Conservation (phyloP, 2,329 filamentous ascomycete species). For the Keithomyces neogunnii region DNA sequence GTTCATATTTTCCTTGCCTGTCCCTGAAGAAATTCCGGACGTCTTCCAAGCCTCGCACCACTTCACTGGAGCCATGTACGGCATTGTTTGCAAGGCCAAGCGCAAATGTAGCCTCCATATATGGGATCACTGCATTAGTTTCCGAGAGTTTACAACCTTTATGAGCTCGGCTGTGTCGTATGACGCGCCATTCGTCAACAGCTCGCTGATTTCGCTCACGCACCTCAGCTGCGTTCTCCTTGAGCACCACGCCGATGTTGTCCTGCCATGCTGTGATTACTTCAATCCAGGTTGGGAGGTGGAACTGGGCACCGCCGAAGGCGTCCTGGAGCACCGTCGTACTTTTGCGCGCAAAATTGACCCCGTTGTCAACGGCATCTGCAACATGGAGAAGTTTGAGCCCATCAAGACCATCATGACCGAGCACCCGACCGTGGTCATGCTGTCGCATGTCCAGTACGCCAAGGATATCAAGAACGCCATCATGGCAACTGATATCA, state of each 20-base stretch:
- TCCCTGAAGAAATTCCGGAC: background rate
- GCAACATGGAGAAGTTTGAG: background rate
- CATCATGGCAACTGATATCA: background rate
- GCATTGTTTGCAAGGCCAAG: background rate
- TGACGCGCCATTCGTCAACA: background rate
- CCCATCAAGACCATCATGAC: background rate
- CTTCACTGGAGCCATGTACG: background rate
- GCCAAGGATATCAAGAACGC: background rate
- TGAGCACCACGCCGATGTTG: background rate
- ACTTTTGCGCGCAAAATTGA: background rate
- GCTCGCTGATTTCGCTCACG: background rate
- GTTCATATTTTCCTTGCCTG: background rate
- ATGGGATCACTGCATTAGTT: background rate
- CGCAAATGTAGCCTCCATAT: background rate
- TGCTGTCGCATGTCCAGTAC: background rate
- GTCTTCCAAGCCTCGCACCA: background rate
- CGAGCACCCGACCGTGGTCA: background rate
- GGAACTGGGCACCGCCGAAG: background rate
- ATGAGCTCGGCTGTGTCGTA: background rate
- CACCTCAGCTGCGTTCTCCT: slow-evolving; percentile 1
- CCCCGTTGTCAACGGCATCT: background rate
- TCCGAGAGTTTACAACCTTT: background rate
- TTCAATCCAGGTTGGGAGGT: background rate
- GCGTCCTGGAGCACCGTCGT: background rate
- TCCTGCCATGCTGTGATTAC: background rate